Evolutionary conservation across 2,329 filamentous ascomycete species (phyloP), one percentile per base, ranked within the genome.

Genomic region (Fusarium pilosicola): DNA sequence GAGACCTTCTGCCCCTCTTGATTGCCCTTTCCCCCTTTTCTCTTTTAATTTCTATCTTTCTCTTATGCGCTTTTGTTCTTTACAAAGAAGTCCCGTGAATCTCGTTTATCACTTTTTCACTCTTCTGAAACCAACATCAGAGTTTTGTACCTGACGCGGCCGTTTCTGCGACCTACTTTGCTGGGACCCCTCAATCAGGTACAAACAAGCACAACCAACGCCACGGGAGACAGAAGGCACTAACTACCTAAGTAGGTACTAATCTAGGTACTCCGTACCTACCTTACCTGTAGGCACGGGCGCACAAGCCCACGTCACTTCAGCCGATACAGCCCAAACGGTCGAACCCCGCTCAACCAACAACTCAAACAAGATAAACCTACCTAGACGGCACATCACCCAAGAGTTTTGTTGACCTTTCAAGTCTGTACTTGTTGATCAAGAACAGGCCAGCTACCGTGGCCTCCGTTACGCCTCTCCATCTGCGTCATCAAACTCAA

Each of bases 161-260:
- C 78, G 71, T 78, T 77, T 78, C 76, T 79, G 78, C 78, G 78
- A 76, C 78, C 78, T 62, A 56, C 28, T 51, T 32, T 51, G 8
- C 68, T 75, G 75, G 71, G 74, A 68, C 64, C 74, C 51, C 59
- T 65, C 68, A 63, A 51, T 65, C 67, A 63, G 54, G 63, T 61
- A 58, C 52, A 30, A 42, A 55, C 44, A 38, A 36, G 38, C 28
- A 30, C 36, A 65, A 26, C 39, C 45, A 68, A 36, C 55, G 51
- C 63, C 32, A 63, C 73, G 62, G 62, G 62, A 58, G 67, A 39
- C 24, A 20, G 32, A 38, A 28, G 24, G 20, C 51, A 54, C 51
- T 54, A 38, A 38, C 30, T 22, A 39, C 24, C 18, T 34, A 14
- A 34, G 32, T 34, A 34, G 32, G 32, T 34, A 34, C 32, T 34